Percentiles rank a stretch among this genome's conserved stretches.
Conservation (phyloP, 495 filamentous ascomycete species). For the Geoglossum glabrum region DNA sequence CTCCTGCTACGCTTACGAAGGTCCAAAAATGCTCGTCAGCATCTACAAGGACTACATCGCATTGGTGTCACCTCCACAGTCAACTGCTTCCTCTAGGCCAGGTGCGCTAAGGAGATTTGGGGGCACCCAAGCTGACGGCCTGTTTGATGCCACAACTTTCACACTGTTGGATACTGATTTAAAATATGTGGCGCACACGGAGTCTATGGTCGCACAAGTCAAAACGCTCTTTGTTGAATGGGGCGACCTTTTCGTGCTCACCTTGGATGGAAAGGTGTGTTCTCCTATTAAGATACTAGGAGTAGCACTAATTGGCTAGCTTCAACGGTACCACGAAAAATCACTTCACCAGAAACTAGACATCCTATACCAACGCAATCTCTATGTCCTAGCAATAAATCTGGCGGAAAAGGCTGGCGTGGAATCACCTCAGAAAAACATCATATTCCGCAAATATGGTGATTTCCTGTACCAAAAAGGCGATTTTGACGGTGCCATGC, state of each 20-base stretch:
- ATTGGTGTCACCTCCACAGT: slow-evolving; percentile 63
- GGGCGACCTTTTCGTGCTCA: slow-evolving; percentile 77
- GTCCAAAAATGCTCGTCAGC: slow-evolving; percentile 62
- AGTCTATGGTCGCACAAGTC: slow-evolving; percentile 59
- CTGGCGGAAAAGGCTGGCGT: slow-evolving; percentile 74
- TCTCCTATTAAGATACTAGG: slow-evolving; percentile 7
- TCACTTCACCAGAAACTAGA: slow-evolving; percentile 77
- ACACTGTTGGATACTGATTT: slow-evolving; percentile 77
- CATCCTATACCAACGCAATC: slow-evolving; percentile 80
- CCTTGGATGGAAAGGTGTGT: slow-evolving; percentile 69
- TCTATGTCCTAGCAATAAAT: slow-evolving; percentile 81
- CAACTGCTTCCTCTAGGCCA: slow-evolving; percentile 29
- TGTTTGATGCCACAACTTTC: slow-evolving; percentile 68
- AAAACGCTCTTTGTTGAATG: slow-evolving; percentile 68
- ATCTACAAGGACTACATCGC: slow-evolving; percentile 75
- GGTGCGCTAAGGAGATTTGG: slow-evolving; percentile 42
- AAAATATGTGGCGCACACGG: slow-evolving; percentile 77
- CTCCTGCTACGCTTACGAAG: slow-evolving; percentile 74
- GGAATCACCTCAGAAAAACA: slow-evolving; percentile 60
- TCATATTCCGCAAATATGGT: slow-evolving; percentile 84
- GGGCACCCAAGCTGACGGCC: slow-evolving; percentile 42
- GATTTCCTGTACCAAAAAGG: slow-evolving; percentile 90
- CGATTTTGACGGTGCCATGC: slow-evolving; percentile 93
- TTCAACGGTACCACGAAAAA: slow-evolving; percentile 85
- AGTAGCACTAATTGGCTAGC: slow-evolving; percentile 22